Evolutionary conservation across 371 early-diverging fungal genomes (phyloP).

Genomic region (Rhizopus stolonifer): DNA sequence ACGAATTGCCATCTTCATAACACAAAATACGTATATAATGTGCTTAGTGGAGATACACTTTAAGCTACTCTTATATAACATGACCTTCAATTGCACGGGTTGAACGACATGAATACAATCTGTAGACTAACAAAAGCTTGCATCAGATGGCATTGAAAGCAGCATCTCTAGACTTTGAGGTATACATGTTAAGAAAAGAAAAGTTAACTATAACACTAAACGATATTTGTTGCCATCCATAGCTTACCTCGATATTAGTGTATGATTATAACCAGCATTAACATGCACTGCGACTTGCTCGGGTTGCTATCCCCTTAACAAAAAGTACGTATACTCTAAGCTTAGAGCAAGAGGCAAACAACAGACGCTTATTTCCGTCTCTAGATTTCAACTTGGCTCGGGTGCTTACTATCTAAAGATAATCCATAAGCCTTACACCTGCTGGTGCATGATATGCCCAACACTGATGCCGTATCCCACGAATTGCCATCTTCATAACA

Average conservation of each 20-base stretch:
- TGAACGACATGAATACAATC: constrained; percentile 9
- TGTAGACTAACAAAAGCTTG: constrained; percentile 17
- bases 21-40: constrained; percentile 19
- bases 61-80: constrained; percentile 13
- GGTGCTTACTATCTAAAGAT: constrained; percentile 19
- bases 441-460: background rate
- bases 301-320: constrained; percentile 23
- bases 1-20: constrained; percentile 22
- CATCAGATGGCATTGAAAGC: constrained; percentile 3
- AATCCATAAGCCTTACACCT: constrained; percentile 1
- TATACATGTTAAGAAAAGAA: constrained; percentile 1
- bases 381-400: constrained; percentile 20
- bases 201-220: background rate
- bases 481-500: constrained; percentile 22
- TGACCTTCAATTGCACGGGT: constrained; percentile 12
- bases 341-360: constrained; percentile 22
- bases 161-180: background rate
- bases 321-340: constrained; percentile 20
- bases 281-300: constrained; percentile 17
- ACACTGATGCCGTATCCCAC: constrained; percentile 18
- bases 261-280: constrained; percentile 5
- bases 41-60: constrained; percentile 23
- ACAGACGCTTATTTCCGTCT: constrained; percentile 22
- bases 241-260: constrained; percentile 1
- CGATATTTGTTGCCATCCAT: background rate